These are phyloP conservation scores for Bryoerythrophyllum caledonicum DNA, from an alignment of 225 moss, liverwort and hornwort genomes.

Conservation along the genomic window DNA sequence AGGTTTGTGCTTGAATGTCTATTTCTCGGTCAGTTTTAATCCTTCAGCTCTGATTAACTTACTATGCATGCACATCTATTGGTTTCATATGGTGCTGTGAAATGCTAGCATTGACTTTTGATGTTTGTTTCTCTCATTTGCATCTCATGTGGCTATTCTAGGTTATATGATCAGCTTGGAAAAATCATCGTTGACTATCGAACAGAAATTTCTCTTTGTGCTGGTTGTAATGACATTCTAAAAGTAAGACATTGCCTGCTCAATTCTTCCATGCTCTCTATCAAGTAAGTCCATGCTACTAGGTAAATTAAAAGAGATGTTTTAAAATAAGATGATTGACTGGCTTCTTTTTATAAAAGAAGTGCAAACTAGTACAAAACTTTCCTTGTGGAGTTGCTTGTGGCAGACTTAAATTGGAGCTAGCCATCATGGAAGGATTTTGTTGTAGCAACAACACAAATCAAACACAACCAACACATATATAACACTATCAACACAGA, in stretches of 20 bases:
- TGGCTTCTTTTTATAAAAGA: too few relatives aligned
- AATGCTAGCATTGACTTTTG: not conserved
- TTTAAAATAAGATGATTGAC: too few relatives aligned
- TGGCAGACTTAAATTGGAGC: too few relatives aligned
- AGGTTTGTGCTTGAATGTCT: slow-evolving; percentile 78
- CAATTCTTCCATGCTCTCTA: too few relatives aligned
- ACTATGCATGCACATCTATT: not conserved
- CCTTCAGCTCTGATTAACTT: slow-evolving; percentile 5
- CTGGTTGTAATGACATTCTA: slow-evolving; percentile 86
- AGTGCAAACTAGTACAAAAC: too few relatives aligned
- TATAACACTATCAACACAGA: too few relatives aligned
- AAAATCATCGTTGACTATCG: slow-evolving; percentile 93
- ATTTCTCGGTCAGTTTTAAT: slow-evolving; percentile 68
- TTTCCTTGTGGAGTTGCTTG: too few relatives aligned
- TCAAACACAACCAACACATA: too few relatives aligned
- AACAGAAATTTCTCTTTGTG: slow-evolving; percentile 86
- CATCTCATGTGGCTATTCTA: slow-evolving; percentile 27
- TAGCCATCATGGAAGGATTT: too few relatives aligned
- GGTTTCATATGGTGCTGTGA: slow-evolving; percentile 4
- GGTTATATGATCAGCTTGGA: slow-evolving; percentile 83
- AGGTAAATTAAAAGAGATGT: too few relatives aligned
- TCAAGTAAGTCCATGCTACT: too few relatives aligned
- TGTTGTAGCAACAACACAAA: too few relatives aligned
- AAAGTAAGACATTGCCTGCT: slow-evolving; percentile 47
- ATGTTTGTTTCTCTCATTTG: slow-evolving; percentile 12